Evolutionary conservation across 176 grass and related monocot genomes (phyloP).

Genomic region (Aegilops sharonensis): DNA sequence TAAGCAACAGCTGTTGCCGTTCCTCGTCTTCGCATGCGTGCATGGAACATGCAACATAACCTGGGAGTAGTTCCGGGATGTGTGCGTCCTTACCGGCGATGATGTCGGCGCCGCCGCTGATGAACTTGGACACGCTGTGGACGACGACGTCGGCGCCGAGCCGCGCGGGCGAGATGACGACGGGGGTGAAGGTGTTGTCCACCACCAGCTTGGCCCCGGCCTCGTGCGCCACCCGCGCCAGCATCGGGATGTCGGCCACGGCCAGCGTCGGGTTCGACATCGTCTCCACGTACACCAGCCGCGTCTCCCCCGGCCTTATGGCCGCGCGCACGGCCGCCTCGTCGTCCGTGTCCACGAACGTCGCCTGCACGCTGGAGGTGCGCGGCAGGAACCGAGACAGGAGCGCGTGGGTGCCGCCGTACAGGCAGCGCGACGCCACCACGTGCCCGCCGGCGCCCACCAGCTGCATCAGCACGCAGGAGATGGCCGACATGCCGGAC

Average conservation of each 20-base stretch:
- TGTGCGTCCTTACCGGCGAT: conserved; percentile 68
- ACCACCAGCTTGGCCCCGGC: conserved; percentile 80
- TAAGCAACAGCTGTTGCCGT: background rate
- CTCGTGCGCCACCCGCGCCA: conserved; percentile 74
- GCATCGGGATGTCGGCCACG: conserved; percentile 75
- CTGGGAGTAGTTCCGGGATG: background rate
- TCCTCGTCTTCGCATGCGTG: background rate
- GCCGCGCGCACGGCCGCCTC: conserved; percentile 68
- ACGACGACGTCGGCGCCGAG: conserved; percentile 92
- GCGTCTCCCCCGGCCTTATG: conserved; percentile 49
- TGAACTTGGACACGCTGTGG: conserved; percentile 98
- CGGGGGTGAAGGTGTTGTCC: conserved; percentile 96
- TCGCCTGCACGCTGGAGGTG: conserved; percentile 51
- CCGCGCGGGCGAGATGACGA: conserved; percentile 70
- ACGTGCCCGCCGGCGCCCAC: conserved; percentile 80
- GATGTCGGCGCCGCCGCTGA: conserved; percentile 93
- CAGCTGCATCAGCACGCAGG: conserved; percentile 77
- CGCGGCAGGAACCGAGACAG: conserved; percentile 72
- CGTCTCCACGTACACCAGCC: conserved; percentile 85
- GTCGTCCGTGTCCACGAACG: conserved; percentile 84
- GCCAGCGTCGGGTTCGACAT: conserved; percentile 90
- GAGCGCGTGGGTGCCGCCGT: conserved; percentile 95
- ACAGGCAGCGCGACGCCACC: conserved; percentile 85
- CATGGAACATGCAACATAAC: background rate
- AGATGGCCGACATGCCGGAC: conserved; percentile 92